Evolutionary conservation across 108 stramenopile genomes (phyloP).

Genomic region (Fragilariopsis cylindrus): DNA sequence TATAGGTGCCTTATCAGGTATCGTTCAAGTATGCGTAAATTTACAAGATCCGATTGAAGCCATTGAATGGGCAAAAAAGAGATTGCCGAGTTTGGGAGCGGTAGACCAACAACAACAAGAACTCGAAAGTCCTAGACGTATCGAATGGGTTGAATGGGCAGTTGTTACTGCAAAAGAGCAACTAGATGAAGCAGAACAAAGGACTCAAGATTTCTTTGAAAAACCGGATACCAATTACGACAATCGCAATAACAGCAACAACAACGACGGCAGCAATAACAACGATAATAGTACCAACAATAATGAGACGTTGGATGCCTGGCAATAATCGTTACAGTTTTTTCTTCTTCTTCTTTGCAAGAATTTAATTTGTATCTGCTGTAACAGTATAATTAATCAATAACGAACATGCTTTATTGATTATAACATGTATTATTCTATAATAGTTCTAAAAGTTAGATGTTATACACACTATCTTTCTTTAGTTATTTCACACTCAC

Average conservation of each 20-base stretch:
- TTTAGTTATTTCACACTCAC: too few species aligned
- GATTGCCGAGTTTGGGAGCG: slow-evolving; percentile 41
- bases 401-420: too few species aligned
- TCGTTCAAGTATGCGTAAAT: slow-evolving; percentile 63
- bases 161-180: slow-evolving; percentile 20
- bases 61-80: slow-evolving; percentile 55
- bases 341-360: too few species aligned
- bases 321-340: background rate
- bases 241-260: background rate
- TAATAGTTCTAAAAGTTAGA: too few species aligned
- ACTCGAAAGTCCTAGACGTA: slow-evolving; percentile 33
- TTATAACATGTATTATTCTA: too few species aligned
- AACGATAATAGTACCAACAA: background rate
- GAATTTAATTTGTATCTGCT: background rate
- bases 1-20: slow-evolving; percentile 74
- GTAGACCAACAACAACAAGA: background rate
- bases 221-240: slow-evolving; percentile 30
- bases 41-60: slow-evolving; percentile 49
- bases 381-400: too few species aligned
- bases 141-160: slow-evolving; percentile 43
- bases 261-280: background rate
- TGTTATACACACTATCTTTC: too few species aligned
- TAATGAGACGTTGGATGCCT: background rate
- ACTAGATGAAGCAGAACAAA: slow-evolving; percentile 32
- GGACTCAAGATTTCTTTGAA: slow-evolving; percentile 35